A percentile compares a stretch with the other conserved stretches of the same genome.
These are phyloP conservation scores for Globisporangium irregulare DNA, from an alignment of 352 stramenopile species.

Conservation along the genomic window DNA sequence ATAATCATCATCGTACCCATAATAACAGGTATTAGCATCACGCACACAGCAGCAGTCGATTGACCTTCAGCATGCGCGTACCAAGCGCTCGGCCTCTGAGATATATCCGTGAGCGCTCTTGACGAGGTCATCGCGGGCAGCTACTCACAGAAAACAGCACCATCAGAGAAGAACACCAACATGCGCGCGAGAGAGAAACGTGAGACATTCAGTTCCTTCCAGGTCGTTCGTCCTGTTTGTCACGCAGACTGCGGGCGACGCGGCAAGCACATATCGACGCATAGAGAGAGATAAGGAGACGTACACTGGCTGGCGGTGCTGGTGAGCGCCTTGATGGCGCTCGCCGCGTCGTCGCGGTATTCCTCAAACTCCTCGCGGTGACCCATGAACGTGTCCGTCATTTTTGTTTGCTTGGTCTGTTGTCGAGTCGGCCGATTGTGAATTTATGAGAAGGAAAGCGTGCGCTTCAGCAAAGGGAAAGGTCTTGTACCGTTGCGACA, in stretches of 20 bases:
- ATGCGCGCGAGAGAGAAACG: neutral
- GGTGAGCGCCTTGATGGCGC: slow-evolving; percentile 53
- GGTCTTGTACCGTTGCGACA: no score
- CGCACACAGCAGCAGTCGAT: neutral
- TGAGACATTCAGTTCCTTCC: neutral
- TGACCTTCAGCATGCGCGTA: slow-evolving; percentile 12
- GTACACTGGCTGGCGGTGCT: slow-evolving; percentile 30
- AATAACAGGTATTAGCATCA: neutral
- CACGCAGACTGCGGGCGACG: neutral
- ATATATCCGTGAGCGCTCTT: slow-evolving; percentile 59
- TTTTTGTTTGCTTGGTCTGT: slow-evolving; percentile 17
- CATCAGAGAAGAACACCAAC: neutral
- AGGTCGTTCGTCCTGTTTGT: neutral
- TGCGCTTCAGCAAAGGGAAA: no score
- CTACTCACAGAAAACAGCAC: slow-evolving; percentile 19
- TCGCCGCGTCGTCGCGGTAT: slow-evolving; percentile 67
- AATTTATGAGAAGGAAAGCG: neutral
- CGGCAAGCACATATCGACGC: neutral
- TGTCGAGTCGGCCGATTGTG: neutral
- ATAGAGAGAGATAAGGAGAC: neutral
- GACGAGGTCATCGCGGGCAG: slow-evolving; percentile 40
- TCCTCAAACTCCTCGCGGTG: slow-evolving; percentile 83
- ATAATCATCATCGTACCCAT: neutral
- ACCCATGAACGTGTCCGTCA: slow-evolving; percentile 73
- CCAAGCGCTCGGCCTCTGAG: slow-evolving; percentile 70